Base-by-base conservation (phyloP, 2,329 filamentous ascomycete genomes). In the Aspergillus pseudoterreus region DNA sequence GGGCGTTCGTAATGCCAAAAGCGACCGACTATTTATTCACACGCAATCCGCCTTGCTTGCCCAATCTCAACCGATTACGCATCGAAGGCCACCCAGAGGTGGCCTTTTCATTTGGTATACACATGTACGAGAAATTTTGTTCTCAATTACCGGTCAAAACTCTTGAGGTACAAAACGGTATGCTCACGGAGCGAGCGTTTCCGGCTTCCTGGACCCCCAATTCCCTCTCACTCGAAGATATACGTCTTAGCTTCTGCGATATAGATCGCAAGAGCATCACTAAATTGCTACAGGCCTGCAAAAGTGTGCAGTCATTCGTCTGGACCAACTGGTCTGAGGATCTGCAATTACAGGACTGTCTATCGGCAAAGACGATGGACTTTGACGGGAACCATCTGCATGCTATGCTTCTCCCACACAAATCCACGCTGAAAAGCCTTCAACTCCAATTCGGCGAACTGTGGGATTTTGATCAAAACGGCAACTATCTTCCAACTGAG, bases 401-500 rank as follows among this genome's bases (percentile, higher is more conserved):
- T 4, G 33, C 57, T 44, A 62, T 55, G 2, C 27, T 55, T 19
- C 53, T 62, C 4, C 12, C 42, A 15, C 63, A 64, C 38, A 62
- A 59, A n/a, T 48, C 56, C 2, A 59, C 51, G 0, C 51, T 65
- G 2, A 49, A 60, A 19, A 11, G 21, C 14, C 46, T 65, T 8
- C 43, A 46, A 2, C 21, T 62, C 10, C 54, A 56, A 27, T 14
- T 15, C 4, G 15, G 27, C 21, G 6, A 43, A 9, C 21, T 30
- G 27, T 30, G 27, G 27, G 27, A 30, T 9, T 1, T 2, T 11
- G 27, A 30, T 30, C 6, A 30, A 4, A 30, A 30, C 19, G 11
- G 41, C n/a, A n/a, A 15, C 41, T 17, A 15, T 15, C 35, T 11
- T n/a, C n/a, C n/a, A n/a, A n/a, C n/a, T 11, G 11, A 43, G 22